Base-by-base conservation (phyloP, 257 asterid genomes). In the Nicotiana tabacum region DNA sequence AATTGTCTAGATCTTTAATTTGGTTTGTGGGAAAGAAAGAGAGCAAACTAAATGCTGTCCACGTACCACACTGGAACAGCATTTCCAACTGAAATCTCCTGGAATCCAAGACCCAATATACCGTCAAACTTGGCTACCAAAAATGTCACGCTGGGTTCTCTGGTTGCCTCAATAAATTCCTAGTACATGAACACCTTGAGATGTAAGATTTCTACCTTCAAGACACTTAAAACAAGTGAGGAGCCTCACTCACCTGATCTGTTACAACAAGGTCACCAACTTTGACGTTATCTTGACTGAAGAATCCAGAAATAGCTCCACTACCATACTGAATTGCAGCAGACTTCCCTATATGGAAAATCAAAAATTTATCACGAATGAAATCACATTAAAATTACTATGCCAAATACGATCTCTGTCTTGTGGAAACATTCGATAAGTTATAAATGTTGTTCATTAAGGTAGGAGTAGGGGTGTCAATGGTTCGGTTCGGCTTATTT, bases 271-370 rank as follows among this genome's bases (percentile, higher is more conserved):
- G 86, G 85, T 91, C 96, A 12, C 99, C 99, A 81, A 96, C 84
- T 91, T 90, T 87, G 90, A 96, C 92, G 30, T 67, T 86, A 39
- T 96, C 99, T 87, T 91, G 87, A 43, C 99, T 96, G 79, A 94
- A 94, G 86, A 85, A 96, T 80, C 99, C 99, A 85, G 99, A 90
- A 81, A 96, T 94, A 67, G 97, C 94, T 77, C 99, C 99, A 87
- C 95, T 90, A 60, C 99, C 99, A 87, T 96, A 96, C 27, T 84
- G 95, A 88, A 96, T 96, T 69, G 89, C 98, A 85, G 99, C 99
- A 84, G 97, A 35, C 86, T 89, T 93, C 83, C 99, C 99, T 96
- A 84, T 46, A 64, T 51, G 46, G 27, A 29, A 51, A 76, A 76
- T 27, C 18, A 32, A 57, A 60, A 16, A 81, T 27, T 29, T 9